Evolutionary conservation across 805 yeast genomes (phyloP).

Genomic region (Schwanniomyces yamadae): DNA sequence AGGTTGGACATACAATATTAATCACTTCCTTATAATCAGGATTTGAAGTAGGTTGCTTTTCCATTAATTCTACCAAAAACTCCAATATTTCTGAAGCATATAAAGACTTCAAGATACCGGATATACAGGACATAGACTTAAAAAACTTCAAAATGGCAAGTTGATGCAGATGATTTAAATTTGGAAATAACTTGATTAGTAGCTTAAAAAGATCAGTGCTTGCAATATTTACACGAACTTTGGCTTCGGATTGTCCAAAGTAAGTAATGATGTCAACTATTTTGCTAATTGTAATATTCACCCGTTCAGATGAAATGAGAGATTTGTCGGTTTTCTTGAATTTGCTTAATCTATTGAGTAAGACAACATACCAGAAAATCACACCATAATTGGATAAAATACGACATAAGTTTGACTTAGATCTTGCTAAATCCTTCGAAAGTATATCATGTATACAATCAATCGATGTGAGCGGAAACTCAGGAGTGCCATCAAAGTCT

Average conservation of each 20-base stretch:
- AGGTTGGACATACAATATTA: slow-evolving; percentile 46
- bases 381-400: slow-evolving; percentile 43
- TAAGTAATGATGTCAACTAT: slow-evolving; percentile 37
- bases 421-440: slow-evolving; percentile 33
- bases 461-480: slow-evolving; percentile 36
- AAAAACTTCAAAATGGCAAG: slow-evolving; percentile 43
- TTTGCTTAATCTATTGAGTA: slow-evolving; percentile 32
- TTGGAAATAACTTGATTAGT: slow-evolving; percentile 38
- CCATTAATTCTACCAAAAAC: slow-evolving; percentile 36
- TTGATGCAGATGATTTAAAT: slow-evolving; percentile 32
- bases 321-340: slow-evolving; percentile 5
- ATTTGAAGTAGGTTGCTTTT: slow-evolving; percentile 25
- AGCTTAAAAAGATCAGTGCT: slow-evolving; percentile 40
- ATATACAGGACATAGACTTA: slow-evolving; percentile 40
- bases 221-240: slow-evolving; percentile 40
- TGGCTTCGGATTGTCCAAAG: slow-evolving; percentile 47
- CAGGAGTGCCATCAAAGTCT: slow-evolving; percentile 39
- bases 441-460: slow-evolving; percentile 36
- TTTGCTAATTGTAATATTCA: slow-evolving; percentile 21
- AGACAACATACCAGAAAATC: slow-evolving; percentile 42
- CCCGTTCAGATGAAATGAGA: slow-evolving; percentile 2
- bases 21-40: slow-evolving; percentile 38
- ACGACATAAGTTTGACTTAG: slow-evolving; percentile 43
- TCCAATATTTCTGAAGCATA: slow-evolving; percentile 44
- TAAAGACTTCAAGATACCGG: slow-evolving; percentile 30